These are phyloP conservation scores for Irpex sp. DNA, from an alignment of 1,284 basidiomycete species.

Conservation along the genomic window DNA sequence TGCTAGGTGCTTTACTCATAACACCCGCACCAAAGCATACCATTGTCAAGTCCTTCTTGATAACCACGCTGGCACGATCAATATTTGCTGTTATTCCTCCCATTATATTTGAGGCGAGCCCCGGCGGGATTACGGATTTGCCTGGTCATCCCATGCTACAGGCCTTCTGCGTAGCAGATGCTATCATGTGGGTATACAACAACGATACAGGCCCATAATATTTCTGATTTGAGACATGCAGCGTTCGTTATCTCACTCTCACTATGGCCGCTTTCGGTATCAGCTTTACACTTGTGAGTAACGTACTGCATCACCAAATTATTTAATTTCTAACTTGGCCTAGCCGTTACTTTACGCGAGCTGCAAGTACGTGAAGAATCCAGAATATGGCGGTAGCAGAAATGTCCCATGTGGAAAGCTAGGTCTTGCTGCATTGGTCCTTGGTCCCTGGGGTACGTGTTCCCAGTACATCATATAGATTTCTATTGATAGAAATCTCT, in stretches of 20 bases:
- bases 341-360: slow-evolving; percentile 23
- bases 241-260: slow-evolving; percentile 22
- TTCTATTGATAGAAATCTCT: not conserved
- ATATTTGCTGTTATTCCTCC: slow-evolving; percentile 18
- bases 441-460: slow-evolving; percentile 21
- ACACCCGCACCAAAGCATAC: slow-evolving; percentile 25
- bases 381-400: not conserved
- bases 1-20: slow-evolving; percentile 17
- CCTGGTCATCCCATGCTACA: slow-evolving; percentile 1
- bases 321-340: not conserved
- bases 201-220: not conserved
- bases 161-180: slow-evolving; percentile 20
- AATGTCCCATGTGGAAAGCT: slow-evolving; percentile 15
- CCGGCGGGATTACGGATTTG: slow-evolving; percentile 10
- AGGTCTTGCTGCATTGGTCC: slow-evolving; percentile 15
- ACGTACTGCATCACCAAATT: not conserved
- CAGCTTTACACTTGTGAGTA: slow-evolving; percentile 25
- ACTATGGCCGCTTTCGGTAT: slow-evolving; percentile 25
- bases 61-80: slow-evolving; percentile 20
- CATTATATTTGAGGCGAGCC: slow-evolving; percentile 13
- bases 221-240: slow-evolving; percentile 7
- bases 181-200: slow-evolving; percentile 20
- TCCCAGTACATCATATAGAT: not conserved
- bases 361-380: not conserved
- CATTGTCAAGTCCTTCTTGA: slow-evolving; percentile 22